Evolutionary conservation across 2,329 filamentous ascomycete species (phyloP), one percentile per base, ranked within the genome.

Genomic region (Arthrobotrys pseudoclavata): DNA sequence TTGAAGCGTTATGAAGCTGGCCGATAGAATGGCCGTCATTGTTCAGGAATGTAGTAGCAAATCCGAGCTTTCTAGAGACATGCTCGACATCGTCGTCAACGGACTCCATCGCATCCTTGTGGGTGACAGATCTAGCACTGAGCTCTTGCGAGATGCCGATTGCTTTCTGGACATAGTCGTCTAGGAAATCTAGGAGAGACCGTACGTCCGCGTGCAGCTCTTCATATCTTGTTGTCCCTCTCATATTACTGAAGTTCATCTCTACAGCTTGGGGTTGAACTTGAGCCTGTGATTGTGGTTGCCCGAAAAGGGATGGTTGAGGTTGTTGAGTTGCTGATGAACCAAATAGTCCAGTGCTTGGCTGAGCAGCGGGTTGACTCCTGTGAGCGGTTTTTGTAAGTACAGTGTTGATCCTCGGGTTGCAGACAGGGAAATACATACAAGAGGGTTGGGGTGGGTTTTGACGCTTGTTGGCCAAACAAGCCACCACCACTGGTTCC

Each of bases 171-270:
- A 99, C 95, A 79, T 91, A 89, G 72, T 89, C 88, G 84, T 99
- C 95, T 79, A 97, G 89, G 9, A 87, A 85, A 79, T 92, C 89
- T 79, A 99, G 92, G 80, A 93, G 86, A 79, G 90, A 89, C 82
- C 97, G 93, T 15, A 97, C 86, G 31, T 92, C 89, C 80, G 95
- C 91, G 76, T 92, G 89, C 29, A 97, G 90, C 83, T 97, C 95
- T 82, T 94, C 93, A 86, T 96, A 97, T 79, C 96, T 92, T 2
- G 94, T 97, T 0, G 94, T 97, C 15, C 92, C 91, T 64, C 93
- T 90, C 76, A 98, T 86, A 82, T 92, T 92, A 81, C 89, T 89
- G 64, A 92, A 85, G 83, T 96, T 92, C 81, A 97, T 92, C 81
- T 71, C 76, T 57, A 70, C 79, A 26, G 48, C 74, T 53, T 70